phyloP scores from a whole-genome alignment of 192 early-diverging fungal genomes.

The Pecoramyces ruminantium region DNA sequence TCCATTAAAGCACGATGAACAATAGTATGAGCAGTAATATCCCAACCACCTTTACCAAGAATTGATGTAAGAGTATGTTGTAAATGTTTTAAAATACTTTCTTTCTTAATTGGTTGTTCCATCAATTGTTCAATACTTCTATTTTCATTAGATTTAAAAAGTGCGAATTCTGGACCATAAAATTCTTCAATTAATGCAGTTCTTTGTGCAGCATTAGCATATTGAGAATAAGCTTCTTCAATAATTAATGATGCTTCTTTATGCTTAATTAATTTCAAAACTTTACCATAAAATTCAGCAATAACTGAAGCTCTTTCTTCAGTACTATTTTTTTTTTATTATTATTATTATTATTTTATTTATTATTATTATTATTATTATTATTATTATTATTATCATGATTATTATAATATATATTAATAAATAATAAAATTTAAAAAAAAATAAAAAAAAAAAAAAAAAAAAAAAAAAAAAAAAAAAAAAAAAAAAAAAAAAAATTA shows the following conservation, averaged over 20 bases:
- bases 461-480: too few species aligned
- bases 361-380: background rate
- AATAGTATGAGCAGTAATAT: conserved; percentile 49
- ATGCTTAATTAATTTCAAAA: conserved; percentile 72
- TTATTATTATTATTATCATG: too few species aligned
- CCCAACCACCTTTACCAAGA: conserved; percentile 61
- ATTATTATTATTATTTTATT: background rate
- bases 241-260: conserved; percentile 72
- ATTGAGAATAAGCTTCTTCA: conserved; percentile 69
- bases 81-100: conserved; percentile 51
- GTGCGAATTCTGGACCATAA: conserved; percentile 77
- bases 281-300: conserved; percentile 57
- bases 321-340: conserved; percentile 13
- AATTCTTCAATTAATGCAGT: conserved; percentile 70
- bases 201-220: conserved; percentile 57
- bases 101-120: conserved; percentile 30
- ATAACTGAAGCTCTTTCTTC: conserved; percentile 53
- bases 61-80: conserved; percentile 44
- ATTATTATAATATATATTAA: too few species aligned
- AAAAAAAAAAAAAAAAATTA: too few species aligned
- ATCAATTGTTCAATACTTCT: background rate
- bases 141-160: conserved; percentile 51
- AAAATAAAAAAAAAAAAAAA: too few species aligned
- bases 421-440: background rate
- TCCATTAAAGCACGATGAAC: conserved; percentile 76